Conservation (phyloP, 305 asterid genomes). For the Fraxinus baroniana region DNA sequence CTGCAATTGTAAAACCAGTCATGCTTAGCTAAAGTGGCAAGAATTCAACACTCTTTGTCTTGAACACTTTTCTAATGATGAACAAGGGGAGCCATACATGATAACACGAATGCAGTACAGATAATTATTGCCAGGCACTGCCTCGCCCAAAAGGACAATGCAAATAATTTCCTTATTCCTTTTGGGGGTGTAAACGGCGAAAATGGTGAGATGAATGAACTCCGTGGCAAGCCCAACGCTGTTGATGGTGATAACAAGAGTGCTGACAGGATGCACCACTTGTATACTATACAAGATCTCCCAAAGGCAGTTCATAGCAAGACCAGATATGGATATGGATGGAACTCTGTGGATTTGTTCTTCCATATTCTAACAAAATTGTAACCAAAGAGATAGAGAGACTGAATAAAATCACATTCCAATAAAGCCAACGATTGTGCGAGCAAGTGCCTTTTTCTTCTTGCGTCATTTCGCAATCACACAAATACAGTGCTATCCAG, state of each 20-base stretch:
- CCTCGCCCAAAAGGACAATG: conserved; percentile 28
- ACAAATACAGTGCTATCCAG: background rate
- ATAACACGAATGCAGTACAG: conserved; percentile 42
- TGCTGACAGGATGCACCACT: conserved; percentile 50
- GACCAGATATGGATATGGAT: conserved; percentile 64
- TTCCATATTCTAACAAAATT: conserved; percentile 31
- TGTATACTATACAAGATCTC: conserved; percentile 68
- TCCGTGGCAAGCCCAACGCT: conserved; percentile 43
- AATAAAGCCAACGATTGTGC: background rate
- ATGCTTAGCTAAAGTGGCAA: conserved; percentile 53
- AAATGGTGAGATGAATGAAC: conserved; percentile 41
- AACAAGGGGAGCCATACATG: conserved; percentile 66
- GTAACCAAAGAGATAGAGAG: background rate
- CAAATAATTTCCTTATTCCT: conserved; percentile 39
- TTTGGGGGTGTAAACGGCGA: conserved; percentile 36
- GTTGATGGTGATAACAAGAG: conserved; percentile 59
- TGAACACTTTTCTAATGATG: conserved; percentile 38
- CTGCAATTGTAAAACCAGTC: conserved; percentile 57
- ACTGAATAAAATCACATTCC: background rate
- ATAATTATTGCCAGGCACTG: conserved; percentile 19
- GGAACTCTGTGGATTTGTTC: conserved; percentile 56
- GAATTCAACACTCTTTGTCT: conserved; percentile 53
- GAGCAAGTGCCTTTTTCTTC: background rate
- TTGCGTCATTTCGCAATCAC: background rate
- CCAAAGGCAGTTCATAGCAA: conserved; percentile 50